Evolutionary conservation across 2,329 filamentous ascomycete species (phyloP).

Genomic region (Epichloe aotearoae): DNA sequence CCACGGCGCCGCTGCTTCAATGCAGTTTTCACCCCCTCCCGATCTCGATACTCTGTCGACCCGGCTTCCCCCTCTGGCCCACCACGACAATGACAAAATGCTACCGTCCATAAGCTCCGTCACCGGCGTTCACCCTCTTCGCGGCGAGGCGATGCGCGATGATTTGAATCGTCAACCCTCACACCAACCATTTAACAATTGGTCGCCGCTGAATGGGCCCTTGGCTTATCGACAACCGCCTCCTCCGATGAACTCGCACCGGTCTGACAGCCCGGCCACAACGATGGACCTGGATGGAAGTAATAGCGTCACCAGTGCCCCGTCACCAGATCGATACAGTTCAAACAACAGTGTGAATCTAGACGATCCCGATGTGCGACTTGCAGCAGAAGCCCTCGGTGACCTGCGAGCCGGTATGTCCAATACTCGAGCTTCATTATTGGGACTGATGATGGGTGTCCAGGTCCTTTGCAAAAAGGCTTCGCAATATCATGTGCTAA

Average conservation of each 20-base stretch:
- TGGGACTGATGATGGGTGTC: not conserved
- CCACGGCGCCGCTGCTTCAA: conserved; percentile 9
- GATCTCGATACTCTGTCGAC: conserved; percentile 16
- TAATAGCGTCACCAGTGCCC: conserved; percentile 26
- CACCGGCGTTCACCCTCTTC: conserved; percentile 16
- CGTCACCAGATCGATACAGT: conserved; percentile 31
- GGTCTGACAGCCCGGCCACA: conserved; percentile 28
- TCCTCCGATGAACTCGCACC: conserved; percentile 14
- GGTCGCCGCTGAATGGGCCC: conserved; percentile 35
- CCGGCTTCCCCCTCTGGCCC: conserved; percentile 13
- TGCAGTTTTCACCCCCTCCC: conserved; percentile 13
- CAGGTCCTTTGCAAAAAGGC: too few species aligned
- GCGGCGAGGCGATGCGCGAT: conserved; percentile 10
- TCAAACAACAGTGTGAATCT: conserved; percentile 38
- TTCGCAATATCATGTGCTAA: not conserved
- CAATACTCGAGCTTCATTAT: not conserved
- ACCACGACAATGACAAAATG: conserved; percentile 16
- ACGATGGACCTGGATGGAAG: conserved; percentile 34
- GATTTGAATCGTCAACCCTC: conserved; percentile 8
- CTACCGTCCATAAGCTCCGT: conserved; percentile 25
- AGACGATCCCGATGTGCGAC: conserved; percentile 53
- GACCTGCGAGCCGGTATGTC: conserved; percentile 53
- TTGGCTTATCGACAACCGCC: conserved; percentile 26
- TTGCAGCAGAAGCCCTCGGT: conserved; percentile 63
- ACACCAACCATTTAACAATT: conserved; percentile 23